Percentiles rank a stretch among this genome's conserved stretches.
Evolutionary conservation across 2,329 filamentous ascomycete genomes (phyloP).

Genomic region (Neurospora sp.): DNA sequence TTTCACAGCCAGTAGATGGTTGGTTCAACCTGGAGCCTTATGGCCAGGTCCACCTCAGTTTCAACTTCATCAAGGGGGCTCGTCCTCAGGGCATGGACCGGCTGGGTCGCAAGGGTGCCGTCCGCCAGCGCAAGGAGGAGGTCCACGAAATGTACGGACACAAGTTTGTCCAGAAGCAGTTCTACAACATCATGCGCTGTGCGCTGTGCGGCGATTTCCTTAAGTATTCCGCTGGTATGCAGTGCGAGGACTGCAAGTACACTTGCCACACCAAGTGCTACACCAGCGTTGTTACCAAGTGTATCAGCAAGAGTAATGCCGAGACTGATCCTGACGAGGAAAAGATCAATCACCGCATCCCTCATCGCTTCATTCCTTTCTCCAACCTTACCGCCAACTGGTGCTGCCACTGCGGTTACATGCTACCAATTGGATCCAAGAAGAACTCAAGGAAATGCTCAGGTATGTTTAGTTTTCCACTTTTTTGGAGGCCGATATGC

Average conservation of each 20-base stretch:
- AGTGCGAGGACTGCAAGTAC: constrained; percentile 99
- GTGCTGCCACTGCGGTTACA: constrained; percentile 98
- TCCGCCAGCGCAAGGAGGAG: constrained; percentile 95
- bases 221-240: constrained; percentile 98
- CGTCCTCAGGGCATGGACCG: constrained; percentile 80
- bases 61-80: constrained; percentile 87
- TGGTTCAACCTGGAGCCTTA: constrained; percentile 97
- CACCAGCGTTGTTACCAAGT: constrained; percentile 92
- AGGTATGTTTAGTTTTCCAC: constrained; percentile 41
- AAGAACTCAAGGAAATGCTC: constrained; percentile 91
- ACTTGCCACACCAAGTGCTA: constrained; percentile 99
- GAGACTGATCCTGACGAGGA: constrained; percentile 98
- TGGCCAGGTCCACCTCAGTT: constrained; percentile 80
- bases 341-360: constrained; percentile 98
- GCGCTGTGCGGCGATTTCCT: constrained; percentile 96
- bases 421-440: constrained; percentile 76
- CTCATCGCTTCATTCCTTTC: constrained; percentile 93
- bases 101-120: constrained; percentile 87
- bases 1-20: constrained; percentile 63
- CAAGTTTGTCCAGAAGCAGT: constrained; percentile 97
- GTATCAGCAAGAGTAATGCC: constrained; percentile 98
- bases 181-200: constrained; percentile 99
- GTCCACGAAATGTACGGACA: constrained; percentile 98
- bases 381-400: constrained; percentile 97
- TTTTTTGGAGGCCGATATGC: not conserved